Evolutionary conservation across 129 eudicot genomes (phyloP), one percentile per base, ranked within the genome.

Genomic region (Kitagawia praeruptora): DNA sequence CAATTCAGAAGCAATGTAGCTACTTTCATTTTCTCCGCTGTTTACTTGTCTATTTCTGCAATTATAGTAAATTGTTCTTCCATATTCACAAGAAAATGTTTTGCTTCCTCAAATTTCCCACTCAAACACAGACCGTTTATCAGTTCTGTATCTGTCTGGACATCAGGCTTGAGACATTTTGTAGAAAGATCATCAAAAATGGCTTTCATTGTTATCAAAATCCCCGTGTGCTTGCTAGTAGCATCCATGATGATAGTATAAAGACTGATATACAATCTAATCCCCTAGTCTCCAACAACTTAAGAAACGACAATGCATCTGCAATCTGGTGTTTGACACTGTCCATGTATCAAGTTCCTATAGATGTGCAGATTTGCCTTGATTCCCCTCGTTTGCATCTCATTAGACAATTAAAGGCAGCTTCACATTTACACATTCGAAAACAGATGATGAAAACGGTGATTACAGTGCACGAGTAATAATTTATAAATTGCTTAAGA

Each of bases 341-440:
- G 23, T 49, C 56, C 6, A 49, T 15, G 21, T 16, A 49, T 23
- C 56, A 15, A 49, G 56, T 49, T 5, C 56, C 56, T 49, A 49
- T 16, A 49, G 56, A 49, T 49, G 56, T 16, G 56, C 56, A 49
- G 56, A 49, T 49, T 49, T 16, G 56, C 56, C 23, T 16, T 28
- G 61, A 64, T 64, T 2, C 70, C 70, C 25, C 38, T 64, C 11
- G 37, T 45, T 76, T 23, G 42, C 79, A 76, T 76, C 21, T 77
- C 80, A 56, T 56, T 21, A 37, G 39, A 77, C 5, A 77, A 15
- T 12, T 77, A 25, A 37, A 18, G 4, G 80, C 51, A 14, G 46
- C 80, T 4, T 3, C 80, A 77, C 31, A 49, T 31, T 54, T 77
- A 38, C 80, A 53, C n/a, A 11, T 12, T 15, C 8, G 48, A 44